Evolutionary conservation across 2,329 filamentous ascomycete species (phyloP), one percentile per base, ranked within the genome.

Genomic region (Nigrospora oryzae): DNA sequence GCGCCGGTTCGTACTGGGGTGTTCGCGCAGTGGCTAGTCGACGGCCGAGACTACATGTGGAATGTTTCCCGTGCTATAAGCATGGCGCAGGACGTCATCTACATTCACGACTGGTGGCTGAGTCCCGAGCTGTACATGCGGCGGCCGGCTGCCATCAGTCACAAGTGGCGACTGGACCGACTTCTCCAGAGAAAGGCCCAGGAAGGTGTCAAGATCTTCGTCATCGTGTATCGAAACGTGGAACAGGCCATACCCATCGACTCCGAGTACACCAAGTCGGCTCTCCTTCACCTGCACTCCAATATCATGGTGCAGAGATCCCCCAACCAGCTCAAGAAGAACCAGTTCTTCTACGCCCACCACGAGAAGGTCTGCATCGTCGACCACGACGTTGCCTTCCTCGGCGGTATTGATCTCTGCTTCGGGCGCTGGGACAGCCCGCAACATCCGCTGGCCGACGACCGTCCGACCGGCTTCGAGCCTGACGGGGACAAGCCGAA

Each of bases 21-120:
- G 28, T 93, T 91, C 66, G 89, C 90, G 2, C 89, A 96, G 59
- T 97, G 91, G 90, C 77, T 98, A 10, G 91, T 98, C 0, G 93
- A 98, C 64, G 93, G 88, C 14, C 81, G 93, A 53, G 93, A 98
- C 62, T 94, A 97, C 70, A 97, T 97, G 91, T 98, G 93, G 93
- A 95, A 96, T 62, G 89, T 97, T 8, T 97, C 91, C 11, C 81
- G 91, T 51, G 93, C 93, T 12, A 94, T 98, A 57, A 93, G 89
- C 61, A 95, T 96, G 81, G 93, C 93, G 10, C 88, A 88, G 57
- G 93, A 97, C 67, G 91, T 97, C 49, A 91, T 98, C 55, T 97
- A 97, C 65, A 97, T 98, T 50, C 93, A 98, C 62, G 93, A 97
- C 64, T 98, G 93, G 93, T 98, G 93, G 93, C 69, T 98, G 36